A percentile compares a stretch with the other conserved stretches of the same genome.
Conservation (phyloP, 331 rosid species). For the Pyracantha coccinea region DNA sequence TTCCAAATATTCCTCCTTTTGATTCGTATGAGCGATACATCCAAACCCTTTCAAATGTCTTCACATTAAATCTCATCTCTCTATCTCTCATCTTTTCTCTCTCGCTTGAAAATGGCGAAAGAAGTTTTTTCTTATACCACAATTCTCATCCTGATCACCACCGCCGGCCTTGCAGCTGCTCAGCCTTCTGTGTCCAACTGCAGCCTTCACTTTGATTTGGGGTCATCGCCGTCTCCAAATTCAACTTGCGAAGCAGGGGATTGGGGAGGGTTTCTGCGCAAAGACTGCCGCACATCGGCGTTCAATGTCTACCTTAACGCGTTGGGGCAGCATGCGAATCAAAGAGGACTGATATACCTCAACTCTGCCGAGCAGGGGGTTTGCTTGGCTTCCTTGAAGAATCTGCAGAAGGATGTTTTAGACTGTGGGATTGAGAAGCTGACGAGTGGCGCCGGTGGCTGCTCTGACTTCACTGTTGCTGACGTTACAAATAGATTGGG, state of each 20-base stretch:
- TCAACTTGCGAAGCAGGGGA: slow-evolving; percentile 25
- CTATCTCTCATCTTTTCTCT: neutral
- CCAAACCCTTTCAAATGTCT: slow-evolving; percentile 8
- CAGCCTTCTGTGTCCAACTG: slow-evolving; percentile 17
- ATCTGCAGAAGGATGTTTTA: slow-evolving; percentile 3
- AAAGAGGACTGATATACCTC: slow-evolving; percentile 24
- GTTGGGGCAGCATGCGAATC: slow-evolving; percentile 25
- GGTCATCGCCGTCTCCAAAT: neutral
- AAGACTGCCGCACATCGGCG: slow-evolving; percentile 14
- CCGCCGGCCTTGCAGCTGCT: slow-evolving; percentile 7
- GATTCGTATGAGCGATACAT: slow-evolving; percentile 2
- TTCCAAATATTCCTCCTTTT: neutral
- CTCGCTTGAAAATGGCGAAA: neutral
- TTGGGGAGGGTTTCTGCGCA: slow-evolving; percentile 26
- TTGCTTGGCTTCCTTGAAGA: slow-evolving; percentile 20
- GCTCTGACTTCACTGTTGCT: slow-evolving; percentile 33
- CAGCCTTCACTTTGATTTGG: slow-evolving; percentile 17
- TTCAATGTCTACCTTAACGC: slow-evolving; percentile 32
- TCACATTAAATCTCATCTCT: neutral
- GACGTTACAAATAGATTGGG: slow-evolving; percentile 23
- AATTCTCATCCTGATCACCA: slow-evolving; percentile 1
- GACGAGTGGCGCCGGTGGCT: slow-evolving; percentile 32
- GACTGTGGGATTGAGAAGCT: slow-evolving; percentile 43
- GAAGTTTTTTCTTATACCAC: neutral
- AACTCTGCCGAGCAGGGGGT: slow-evolving; percentile 25